A percentile compares a stretch with the other conserved stretches of the same genome.
Evolutionary conservation across 768 basidiomycete species (phyloP).

Genomic region (Suillus subluteus): DNA sequence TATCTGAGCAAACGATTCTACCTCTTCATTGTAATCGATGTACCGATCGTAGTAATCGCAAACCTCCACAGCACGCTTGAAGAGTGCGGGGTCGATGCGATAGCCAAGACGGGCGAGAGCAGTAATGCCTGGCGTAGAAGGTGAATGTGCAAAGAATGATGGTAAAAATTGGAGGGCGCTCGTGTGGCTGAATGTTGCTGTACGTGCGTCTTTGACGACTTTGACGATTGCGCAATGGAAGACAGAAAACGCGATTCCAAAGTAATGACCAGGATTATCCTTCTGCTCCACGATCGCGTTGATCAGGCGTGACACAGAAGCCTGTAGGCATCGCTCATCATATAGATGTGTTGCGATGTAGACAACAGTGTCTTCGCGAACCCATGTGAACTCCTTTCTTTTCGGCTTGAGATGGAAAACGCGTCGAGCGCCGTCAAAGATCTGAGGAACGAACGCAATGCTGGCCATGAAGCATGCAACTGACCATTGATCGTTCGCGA

Average conservation of each 20-base stretch:
- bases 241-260: conserved; percentile 5
- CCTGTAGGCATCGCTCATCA: conserved; percentile 10
- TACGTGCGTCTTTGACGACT: conserved; percentile 2
- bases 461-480: not conserved
- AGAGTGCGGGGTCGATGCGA: conserved; percentile 1
- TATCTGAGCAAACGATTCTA: not conserved
- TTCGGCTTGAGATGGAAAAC: not conserved
- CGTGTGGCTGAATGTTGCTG: conserved; percentile 3
- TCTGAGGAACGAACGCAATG: not conserved
- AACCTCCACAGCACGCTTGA: not conserved
- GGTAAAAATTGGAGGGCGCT: conserved; percentile 4
- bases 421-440: not conserved
- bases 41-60: not conserved
- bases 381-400: conserved; percentile 7
- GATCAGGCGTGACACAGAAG: conserved; percentile 3
- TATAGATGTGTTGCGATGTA: conserved; percentile 5
- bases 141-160: conserved; percentile 1
- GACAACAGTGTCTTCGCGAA: conserved; percentile 6
- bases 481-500: not conserved
- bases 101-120: conserved; percentile 10
- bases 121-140: conserved; percentile 9
- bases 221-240: conserved; percentile 6
- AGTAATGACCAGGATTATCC: not conserved
- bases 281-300: not conserved
- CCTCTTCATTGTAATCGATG: too few relatives aligned